A percentile compares a stretch with the other conserved stretches of the same genome.
These are phyloP conservation scores for Apiotrichum siamense DNA, from an alignment of 1,284 basidiomycete genomes.

Conservation along the genomic window DNA sequence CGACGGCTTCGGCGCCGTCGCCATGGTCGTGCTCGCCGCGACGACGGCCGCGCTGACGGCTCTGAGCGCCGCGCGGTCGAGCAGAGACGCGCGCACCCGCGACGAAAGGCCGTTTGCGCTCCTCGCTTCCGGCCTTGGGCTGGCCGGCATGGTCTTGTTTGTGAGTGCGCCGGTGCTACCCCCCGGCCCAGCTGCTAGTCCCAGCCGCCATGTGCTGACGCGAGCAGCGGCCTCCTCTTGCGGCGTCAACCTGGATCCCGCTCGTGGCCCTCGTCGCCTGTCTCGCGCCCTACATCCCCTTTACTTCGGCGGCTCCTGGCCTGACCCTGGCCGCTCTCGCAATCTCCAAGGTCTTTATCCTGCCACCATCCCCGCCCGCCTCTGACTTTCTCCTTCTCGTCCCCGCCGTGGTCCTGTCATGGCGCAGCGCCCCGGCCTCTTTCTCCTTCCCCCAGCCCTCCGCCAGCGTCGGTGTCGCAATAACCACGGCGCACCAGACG, in stretches of 20 bases:
- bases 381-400: slow-evolving; percentile 27
- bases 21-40: not conserved
- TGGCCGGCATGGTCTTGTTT: no score
- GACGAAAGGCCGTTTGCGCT: no score
- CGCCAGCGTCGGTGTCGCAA: not conserved
- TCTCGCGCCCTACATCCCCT: slow-evolving; percentile 24
- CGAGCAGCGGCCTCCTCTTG: not conserved
- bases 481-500: not conserved
- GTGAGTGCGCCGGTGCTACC: no score
- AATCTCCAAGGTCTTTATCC: slow-evolving; percentile 33
- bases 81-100: no score
- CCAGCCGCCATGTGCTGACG: not conserved
- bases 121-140: not conserved
- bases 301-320: slow-evolving; percentile 5
- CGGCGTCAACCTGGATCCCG: not conserved
- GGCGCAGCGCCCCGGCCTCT: not conserved
- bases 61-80: not conserved
- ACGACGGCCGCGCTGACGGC: not conserved
- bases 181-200: no score
- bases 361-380: slow-evolving; percentile 26
- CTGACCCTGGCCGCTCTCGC: slow-evolving; percentile 17
- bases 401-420: slow-evolving; percentile 8
- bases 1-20: not conserved
- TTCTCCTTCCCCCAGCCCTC: not conserved
- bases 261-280: slow-evolving; percentile 8